Base-by-base conservation (phyloP, 1,284 basidiomycete species). In the Marasmius fiardii region DNA sequence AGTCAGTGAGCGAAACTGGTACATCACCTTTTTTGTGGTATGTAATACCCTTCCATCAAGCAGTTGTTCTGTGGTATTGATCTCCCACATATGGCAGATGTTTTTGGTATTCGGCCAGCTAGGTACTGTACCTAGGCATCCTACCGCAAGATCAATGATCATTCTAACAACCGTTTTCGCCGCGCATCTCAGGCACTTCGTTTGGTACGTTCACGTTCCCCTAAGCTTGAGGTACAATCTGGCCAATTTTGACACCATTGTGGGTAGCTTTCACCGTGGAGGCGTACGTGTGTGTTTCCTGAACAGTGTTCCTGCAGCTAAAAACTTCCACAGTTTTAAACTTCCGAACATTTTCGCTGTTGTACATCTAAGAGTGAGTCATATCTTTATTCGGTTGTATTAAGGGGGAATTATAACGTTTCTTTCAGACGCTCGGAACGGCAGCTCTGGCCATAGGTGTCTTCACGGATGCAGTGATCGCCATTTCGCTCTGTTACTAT, bases 1-100 rank as follows among this genome's bases (percentile, higher is more conserved):
- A 88, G 86, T 88, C 64, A 88, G 86, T 69, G 71, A 77, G 47
- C 72, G 74, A 26, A 88, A 88, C 59, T 64, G 75, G 20, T 74
- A 65, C 55, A 74, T 86, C 20, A 84, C 82, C 0, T 74, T 68
- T 1, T 55, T 79, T 44, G 77, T 88, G 55, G 86, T 88, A 56
- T 64, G 85, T 70, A 53, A 20, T 56, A 55, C 50, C 31, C 12
- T 53, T 39, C 52, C 53, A 31, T 31, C n/a, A 55, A 54, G 33
- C 8, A 55, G n/a, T n/a, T n/a, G n/a, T n/a, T n/a, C 16, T 4
- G 21, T 21, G 23, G 37, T 18, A 16, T n/a, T 44, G 20, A 47
- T 21, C 23, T 26, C 7, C 16, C 7, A 20, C 16, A 16, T 20
- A 34, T 16, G n/a, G n/a, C 20, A 86, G 83, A 23, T 80, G 33